Base-by-base conservation (phyloP, 2,329 filamentous ascomycete species). In the Zymoseptoria pseudotritici region DNA sequence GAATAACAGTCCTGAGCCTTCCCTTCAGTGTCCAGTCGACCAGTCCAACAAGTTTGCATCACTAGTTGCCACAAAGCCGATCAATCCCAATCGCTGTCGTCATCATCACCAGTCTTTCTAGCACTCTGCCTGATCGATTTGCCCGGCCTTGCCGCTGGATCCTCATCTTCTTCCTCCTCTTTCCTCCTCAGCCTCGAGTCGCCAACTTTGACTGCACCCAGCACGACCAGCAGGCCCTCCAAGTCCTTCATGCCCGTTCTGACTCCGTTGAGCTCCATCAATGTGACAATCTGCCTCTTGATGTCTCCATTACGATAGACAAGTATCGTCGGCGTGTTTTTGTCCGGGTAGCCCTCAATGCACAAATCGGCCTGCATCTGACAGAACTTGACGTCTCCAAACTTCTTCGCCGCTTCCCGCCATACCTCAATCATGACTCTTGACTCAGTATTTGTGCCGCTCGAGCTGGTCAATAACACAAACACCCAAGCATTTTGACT, bases 381-480 rank as follows among this genome's bases (percentile, higher is more conserved):
- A 74, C 93, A 97, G 76, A 99, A 99, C 77, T 99, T 99, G 74
- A 99, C 80, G 65, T 99, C 93, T 20, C 91, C 91, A 71, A 91
- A 99, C 70, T 93, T 91, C 61, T 76, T 78, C 0, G 94, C 93
- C 50, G 94, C 82, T 70, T 91, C 86, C 42, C 87, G 82, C 92
- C 93, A 99, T 20, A 97, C 80, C 71, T 96, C 89, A 0, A 87
- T 86, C 67, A 97, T 77, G 3, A 97, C 80, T 61, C 89, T 83
- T 3, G 91, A 96, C 76, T 97, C 92, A 36, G 88, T 82, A 70
- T 97, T 97, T 56, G 84, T 89, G 55, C 89, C 88, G 61, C 86
- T 78, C 0, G 89, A 83, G 4, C 89, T 91, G 6, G 88, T 93
- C 55, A 97, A 80, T 67, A 96, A 87, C 55, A 97, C 91, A 49